Conservation (phyloP, 768 basidiomycete genomes). For the Psilocybe cyanescens region DNA sequence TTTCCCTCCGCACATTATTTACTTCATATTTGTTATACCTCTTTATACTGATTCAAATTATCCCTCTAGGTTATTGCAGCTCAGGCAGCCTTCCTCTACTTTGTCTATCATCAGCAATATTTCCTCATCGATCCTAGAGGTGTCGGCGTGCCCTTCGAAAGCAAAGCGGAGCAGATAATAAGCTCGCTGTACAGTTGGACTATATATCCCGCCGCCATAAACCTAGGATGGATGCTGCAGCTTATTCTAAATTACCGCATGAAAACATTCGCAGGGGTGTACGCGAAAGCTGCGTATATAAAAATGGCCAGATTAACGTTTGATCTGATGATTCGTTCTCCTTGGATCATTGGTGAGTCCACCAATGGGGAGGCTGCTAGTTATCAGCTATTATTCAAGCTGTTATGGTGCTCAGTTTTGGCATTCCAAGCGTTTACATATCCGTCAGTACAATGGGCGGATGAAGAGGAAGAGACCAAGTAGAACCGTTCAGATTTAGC, state of each 20-base stretch:
- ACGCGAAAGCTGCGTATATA: neutral
- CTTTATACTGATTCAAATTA: too few relatives aligned
- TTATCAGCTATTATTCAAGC: neutral
- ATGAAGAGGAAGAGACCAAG: slow-evolving; percentile 3
- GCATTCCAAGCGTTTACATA: slow-evolving; percentile 3
- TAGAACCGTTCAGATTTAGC: neutral
- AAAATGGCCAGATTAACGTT: neutral
- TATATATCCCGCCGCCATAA: neutral
- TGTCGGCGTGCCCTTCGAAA: neutral
- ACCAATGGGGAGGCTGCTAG: neutral
- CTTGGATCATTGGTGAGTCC: slow-evolving; percentile 1
- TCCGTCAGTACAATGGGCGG: neutral
- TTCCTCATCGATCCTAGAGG: neutral
- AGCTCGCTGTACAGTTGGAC: neutral
- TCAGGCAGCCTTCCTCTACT: neutral
- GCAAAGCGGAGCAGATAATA: neutral
- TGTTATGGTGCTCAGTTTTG: neutral
- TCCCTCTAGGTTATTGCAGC: neutral
- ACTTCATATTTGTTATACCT: too few relatives aligned
- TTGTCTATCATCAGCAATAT: neutral
- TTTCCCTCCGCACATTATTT: neutral
- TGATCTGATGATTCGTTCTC: neutral
- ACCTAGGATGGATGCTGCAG: neutral
- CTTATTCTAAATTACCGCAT: neutral
- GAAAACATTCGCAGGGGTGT: slow-evolving; percentile 6